Conservation (phyloP, 1,139 yeast genomes). For the Candida albicans region DNA sequence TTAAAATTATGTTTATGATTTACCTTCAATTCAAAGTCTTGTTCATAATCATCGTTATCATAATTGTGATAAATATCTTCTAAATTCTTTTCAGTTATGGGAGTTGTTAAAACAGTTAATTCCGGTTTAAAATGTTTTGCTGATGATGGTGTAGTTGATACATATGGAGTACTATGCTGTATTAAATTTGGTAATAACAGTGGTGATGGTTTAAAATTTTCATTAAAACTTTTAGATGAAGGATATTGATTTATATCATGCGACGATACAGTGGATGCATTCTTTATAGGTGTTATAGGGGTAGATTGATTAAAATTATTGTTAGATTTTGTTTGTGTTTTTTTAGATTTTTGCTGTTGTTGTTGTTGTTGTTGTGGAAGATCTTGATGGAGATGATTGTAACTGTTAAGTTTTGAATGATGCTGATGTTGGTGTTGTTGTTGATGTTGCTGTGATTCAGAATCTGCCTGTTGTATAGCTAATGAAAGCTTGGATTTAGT, state of each 20-base stretch:
- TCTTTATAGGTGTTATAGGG: conserved; percentile 7
- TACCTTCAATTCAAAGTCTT: conserved; percentile 18
- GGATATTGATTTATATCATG: conserved; percentile 2
- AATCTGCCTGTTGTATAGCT: conserved; percentile 48
- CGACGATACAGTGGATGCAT: neutral
- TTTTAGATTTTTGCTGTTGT: conserved; percentile 1
- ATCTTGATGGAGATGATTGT: conserved; percentile 3
- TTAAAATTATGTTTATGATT: conserved; percentile 5
- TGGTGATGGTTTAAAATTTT: conserved; percentile 13
- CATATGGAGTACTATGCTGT: conserved; percentile 29
- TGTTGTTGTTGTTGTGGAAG: conserved; percentile 2
- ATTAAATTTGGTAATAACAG: conserved; percentile 24
- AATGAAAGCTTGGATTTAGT: conserved; percentile 45
- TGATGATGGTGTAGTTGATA: conserved; percentile 26
- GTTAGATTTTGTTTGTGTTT: neutral
- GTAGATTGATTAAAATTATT: conserved; percentile 1
- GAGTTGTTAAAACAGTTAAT: conserved; percentile 38
- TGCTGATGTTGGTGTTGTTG: neutral
- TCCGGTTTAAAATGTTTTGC: conserved; percentile 35
- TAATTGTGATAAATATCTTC: conserved; percentile 5
- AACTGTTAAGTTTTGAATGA: conserved; percentile 1
- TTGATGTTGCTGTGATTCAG: conserved; percentile 5
- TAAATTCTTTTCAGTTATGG: conserved; percentile 22
- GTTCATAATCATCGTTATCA: conserved; percentile 24
- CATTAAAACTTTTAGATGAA: conserved; percentile 6